Base-by-base conservation (phyloP, 2,329 filamentous ascomycete genomes). In the Aspergillus sp. region DNA sequence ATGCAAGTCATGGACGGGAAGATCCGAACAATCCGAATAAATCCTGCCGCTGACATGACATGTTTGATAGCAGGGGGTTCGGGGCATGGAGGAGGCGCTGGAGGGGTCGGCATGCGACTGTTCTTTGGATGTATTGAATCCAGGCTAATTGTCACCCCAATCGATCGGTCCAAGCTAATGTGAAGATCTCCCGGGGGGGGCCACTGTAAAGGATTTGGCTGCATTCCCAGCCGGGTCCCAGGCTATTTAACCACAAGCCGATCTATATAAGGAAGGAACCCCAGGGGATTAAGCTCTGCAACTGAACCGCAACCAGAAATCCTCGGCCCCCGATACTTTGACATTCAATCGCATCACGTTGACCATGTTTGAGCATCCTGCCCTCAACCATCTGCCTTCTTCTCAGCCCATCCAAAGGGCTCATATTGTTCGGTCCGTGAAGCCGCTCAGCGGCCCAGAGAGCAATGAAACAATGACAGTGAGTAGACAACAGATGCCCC, bases 1-100 rank as follows among this genome's bases (percentile, higher is more conserved):
- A 64, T 62, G 64, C 64, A 64, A 59, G 64, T 64, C 64, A 66
- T 66, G 46, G 51, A 64, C 64, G 63, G 63, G 57, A 66, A 60
- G 59, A 64, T 64, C 64, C 63, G 64, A 64, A 57, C 55, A 57
- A 57, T 61, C 51, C 55, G 57, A 59, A 56, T 50, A 48, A 53
- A 52, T 57, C 41, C 51, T 60, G 52, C 53, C 39, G 27, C 51
- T 39, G 57, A 65, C 50, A 62, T 62, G 64, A 63, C 62, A 62
- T 58, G 64, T 66, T 65, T 58, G 60, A 52, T 61, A 56, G 52
- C 59, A 58, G 37, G 48, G 58, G 48, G 56, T 57, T 55, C 24
- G 53, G 54, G 49, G 54, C 27, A 51, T 33, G 44, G 45, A 27
- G 45, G 39, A 21, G 35, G 15, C 27, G 43, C 56, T 55, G 58